Percentiles rank a stretch among this genome's conserved stretches.
These are phyloP conservation scores for Penicilliopsis zonata DNA, from an alignment of 495 filamentous ascomycete species.

Conservation along the genomic window DNA sequence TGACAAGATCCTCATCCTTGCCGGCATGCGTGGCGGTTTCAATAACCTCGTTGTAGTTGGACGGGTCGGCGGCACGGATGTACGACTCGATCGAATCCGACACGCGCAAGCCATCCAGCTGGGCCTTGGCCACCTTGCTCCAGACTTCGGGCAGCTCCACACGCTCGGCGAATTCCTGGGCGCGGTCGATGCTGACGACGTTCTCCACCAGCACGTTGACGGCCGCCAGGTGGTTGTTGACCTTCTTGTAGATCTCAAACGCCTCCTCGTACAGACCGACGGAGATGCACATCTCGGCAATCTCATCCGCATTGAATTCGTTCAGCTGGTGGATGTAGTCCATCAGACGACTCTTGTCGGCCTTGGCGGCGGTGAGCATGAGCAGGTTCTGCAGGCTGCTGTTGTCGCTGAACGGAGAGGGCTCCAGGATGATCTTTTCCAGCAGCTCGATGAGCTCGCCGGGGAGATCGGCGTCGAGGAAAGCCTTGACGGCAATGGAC, in stretches of 20 bases:
- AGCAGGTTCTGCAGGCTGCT: slow-evolving; percentile 90
- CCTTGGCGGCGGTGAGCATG: slow-evolving; percentile 94
- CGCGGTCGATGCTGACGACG: slow-evolving; percentile 95
- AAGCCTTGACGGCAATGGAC: slow-evolving; percentile 85
- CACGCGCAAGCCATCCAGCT: slow-evolving; percentile 90
- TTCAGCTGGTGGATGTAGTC: slow-evolving; percentile 89
- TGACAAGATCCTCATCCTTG: slow-evolving; percentile 96
- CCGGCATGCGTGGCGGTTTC: slow-evolving; percentile 92
- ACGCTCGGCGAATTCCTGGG: slow-evolving; percentile 91
- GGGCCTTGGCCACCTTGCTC: slow-evolving; percentile 97
- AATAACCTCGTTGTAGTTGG: slow-evolving; percentile 91
- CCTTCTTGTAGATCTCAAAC: slow-evolving; percentile 98
- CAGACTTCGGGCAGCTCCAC: slow-evolving; percentile 96
- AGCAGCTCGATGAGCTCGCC: slow-evolving; percentile 93
- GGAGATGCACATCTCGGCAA: slow-evolving; percentile 85
- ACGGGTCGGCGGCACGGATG: slow-evolving; percentile 85
- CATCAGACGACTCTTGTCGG: slow-evolving; percentile 91
- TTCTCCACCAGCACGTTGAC: slow-evolving; percentile 92
- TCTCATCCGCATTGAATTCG: slow-evolving; percentile 83
- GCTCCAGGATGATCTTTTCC: slow-evolving; percentile 98
- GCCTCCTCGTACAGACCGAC: slow-evolving; percentile 94
- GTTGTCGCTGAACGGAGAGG: slow-evolving; percentile 95
- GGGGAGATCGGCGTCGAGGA: slow-evolving; percentile 81
- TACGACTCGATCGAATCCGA: slow-evolving; percentile 93
- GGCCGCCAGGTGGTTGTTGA: slow-evolving; percentile 74